These are phyloP conservation scores for Chaetomiaceae sp. DNA, from an alignment of 2,329 filamentous ascomycete genomes.

Conservation along the genomic window DNA sequence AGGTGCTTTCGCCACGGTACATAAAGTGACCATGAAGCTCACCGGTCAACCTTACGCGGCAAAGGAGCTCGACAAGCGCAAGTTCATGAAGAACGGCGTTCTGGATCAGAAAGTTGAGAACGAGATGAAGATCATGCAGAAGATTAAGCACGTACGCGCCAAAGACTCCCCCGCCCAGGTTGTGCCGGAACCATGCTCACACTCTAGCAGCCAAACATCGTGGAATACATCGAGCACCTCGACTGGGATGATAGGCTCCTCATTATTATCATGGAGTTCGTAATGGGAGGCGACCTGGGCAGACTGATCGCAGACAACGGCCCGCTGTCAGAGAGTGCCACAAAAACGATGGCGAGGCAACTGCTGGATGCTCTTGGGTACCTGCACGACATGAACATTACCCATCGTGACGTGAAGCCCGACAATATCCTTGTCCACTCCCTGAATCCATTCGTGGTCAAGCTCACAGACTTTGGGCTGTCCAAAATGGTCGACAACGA, in stretches of 20 bases:
- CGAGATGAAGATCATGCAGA: slow-evolving; percentile 94
- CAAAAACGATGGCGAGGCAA: slow-evolving; percentile 69
- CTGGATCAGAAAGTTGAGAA: slow-evolving; percentile 91
- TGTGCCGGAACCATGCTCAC: background rate
- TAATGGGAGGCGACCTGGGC: slow-evolving; percentile 77
- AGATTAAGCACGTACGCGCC: slow-evolving; percentile 70
- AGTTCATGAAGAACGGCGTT: slow-evolving; percentile 88
- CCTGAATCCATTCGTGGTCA: slow-evolving; percentile 70
- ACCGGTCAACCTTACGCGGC: slow-evolving; percentile 82
- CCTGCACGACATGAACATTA: slow-evolving; percentile 82
- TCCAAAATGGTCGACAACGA: slow-evolving; percentile 91
- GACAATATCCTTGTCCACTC: slow-evolving; percentile 90
- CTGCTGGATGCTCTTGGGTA: slow-evolving; percentile 80
- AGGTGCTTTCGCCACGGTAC: slow-evolving; percentile 91
- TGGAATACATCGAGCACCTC: slow-evolving; percentile 84
- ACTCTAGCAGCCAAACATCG: slow-evolving; percentile 67
- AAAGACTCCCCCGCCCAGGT: background rate
- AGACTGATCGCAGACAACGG: slow-evolving; percentile 61
- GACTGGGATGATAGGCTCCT: slow-evolving; percentile 78
- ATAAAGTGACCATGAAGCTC: slow-evolving; percentile 81
- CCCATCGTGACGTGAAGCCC: slow-evolving; percentile 96
- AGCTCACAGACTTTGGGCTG: slow-evolving; percentile 92
- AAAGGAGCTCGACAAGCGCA: slow-evolving; percentile 90
- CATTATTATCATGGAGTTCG: slow-evolving; percentile 96
- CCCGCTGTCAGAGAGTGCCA: slow-evolving; percentile 61